Conservation (phyloP, 345 rosid species). For the Syzygium aqueum region DNA sequence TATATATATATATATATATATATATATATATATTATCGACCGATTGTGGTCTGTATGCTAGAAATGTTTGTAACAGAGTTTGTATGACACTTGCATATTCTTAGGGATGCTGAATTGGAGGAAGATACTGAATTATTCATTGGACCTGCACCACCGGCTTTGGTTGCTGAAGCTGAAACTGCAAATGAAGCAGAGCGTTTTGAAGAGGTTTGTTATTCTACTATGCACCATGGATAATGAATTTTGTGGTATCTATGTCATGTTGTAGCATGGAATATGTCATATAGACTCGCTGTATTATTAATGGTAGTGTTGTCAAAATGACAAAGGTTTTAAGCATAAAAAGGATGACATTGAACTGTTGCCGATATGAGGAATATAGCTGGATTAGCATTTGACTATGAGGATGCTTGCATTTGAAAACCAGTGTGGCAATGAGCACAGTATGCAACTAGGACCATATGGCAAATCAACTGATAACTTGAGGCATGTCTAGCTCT, state of each 20-base stretch:
- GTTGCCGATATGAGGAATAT: not conserved
- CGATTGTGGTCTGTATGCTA: no score
- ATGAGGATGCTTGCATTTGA: not conserved
- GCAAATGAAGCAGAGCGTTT: conserved; percentile 94
- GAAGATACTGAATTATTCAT: conserved; percentile 72
- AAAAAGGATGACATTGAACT: not conserved
- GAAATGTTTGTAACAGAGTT: no score
- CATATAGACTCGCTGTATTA: not conserved
- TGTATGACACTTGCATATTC: not conserved
- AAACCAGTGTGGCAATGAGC: not conserved
- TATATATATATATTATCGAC: no score
- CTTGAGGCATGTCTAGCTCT: not conserved
- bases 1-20: no score
- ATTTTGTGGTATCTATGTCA: not conserved
- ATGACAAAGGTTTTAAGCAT: not conserved
- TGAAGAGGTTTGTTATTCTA: conserved; percentile 58
- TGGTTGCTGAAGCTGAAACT: conserved; percentile 85
- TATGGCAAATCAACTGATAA: not conserved
- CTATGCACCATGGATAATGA: not conserved
- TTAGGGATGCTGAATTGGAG: conserved; percentile 78
- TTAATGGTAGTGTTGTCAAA: not conserved
- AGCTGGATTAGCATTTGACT: not conserved
- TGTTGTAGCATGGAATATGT: not conserved
- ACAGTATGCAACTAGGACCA: not conserved
- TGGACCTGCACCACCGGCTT: conserved; percentile 87